phyloP scores from a whole-genome alignment of 108 stramenopile genomes.

The Cyclotella sp. region DNA sequence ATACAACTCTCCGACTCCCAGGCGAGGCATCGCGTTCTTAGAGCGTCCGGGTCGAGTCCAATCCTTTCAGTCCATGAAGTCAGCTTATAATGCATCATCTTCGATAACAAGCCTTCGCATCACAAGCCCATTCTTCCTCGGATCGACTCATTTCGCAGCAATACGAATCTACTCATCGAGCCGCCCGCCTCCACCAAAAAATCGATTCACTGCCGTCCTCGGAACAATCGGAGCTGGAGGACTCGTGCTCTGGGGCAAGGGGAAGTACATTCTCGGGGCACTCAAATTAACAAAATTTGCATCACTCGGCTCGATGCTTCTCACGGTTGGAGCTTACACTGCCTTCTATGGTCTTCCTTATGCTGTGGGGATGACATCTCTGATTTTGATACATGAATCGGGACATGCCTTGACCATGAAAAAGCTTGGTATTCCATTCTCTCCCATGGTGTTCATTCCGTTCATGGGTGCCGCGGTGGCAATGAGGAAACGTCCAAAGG shows the following conservation, averaged over 20 bases:
- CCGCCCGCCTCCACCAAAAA: constrained; percentile 43
- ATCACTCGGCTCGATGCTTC: constrained; percentile 85
- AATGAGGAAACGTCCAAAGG: constrained; percentile 80
- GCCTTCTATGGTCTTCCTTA: constrained; percentile 91
- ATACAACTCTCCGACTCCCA: too few relatives aligned
- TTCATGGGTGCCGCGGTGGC: constrained; percentile 94
- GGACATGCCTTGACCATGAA: constrained; percentile 89
- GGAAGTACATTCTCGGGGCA: constrained; percentile 88
- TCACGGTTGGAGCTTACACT: constrained; percentile 86
- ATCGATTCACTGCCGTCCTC: constrained; percentile 57
- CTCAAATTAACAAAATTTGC: constrained; percentile 93
- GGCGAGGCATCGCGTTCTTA: too few relatives aligned
- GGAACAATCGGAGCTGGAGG: constrained; percentile 69
- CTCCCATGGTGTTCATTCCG: constrained; percentile 92
- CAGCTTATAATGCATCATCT: too few relatives aligned
- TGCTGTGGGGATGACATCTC: constrained; percentile 90
- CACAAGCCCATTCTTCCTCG: neutral
- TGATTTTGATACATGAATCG: constrained; percentile 88
- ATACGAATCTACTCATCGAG: constrained; percentile 19
- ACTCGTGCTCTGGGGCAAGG: constrained; percentile 77
- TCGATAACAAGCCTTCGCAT: too few relatives aligned
- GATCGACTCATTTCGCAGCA: constrained; percentile 2
- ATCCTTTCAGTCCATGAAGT: too few relatives aligned
- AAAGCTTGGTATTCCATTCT: constrained; percentile 81
- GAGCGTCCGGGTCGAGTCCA: too few relatives aligned